These are phyloP conservation scores for Trichoderma gamsii DNA, from an alignment of 495 filamentous ascomycete genomes.

Conservation along the genomic window DNA sequence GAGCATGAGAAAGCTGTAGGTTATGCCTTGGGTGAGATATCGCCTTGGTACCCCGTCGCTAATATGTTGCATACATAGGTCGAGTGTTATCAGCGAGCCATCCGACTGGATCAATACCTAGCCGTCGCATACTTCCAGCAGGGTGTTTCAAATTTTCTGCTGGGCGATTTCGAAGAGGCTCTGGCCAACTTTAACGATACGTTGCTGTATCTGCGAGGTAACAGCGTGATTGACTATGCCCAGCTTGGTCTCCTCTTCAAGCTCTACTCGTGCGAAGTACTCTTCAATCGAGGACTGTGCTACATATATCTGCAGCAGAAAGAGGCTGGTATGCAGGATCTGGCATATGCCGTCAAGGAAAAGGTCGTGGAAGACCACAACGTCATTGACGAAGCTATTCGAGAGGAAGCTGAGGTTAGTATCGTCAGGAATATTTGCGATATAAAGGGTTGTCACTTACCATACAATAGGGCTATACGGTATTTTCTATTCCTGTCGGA, in stretches of 20 bases:
- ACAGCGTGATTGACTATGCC: slow-evolving; percentile 96
- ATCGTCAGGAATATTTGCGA: background rate
- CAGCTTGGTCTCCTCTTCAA: slow-evolving; percentile 95
- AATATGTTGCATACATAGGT: slow-evolving; percentile 50
- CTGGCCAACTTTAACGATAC: slow-evolving; percentile 99
- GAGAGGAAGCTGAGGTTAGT: slow-evolving; percentile 81
- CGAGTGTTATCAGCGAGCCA: slow-evolving; percentile 86
- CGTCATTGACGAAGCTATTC: slow-evolving; percentile 95
- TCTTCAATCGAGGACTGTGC: slow-evolving; percentile 96
- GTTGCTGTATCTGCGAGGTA: slow-evolving; percentile 86
- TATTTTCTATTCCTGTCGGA: slow-evolving; percentile 97
- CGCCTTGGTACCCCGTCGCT: background rate
- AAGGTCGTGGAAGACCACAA: slow-evolving; percentile 92
- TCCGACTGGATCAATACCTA: slow-evolving; percentile 85
- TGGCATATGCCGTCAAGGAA: slow-evolving; percentile 89
- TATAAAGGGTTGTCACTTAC: slow-evolving; percentile 25
- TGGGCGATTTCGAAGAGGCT: slow-evolving; percentile 96
- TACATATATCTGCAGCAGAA: slow-evolving; percentile 95
- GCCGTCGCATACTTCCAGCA: slow-evolving; percentile 98
- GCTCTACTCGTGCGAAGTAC: slow-evolving; percentile 91
- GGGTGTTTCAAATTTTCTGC: slow-evolving; percentile 94
- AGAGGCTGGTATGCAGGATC: slow-evolving; percentile 81
- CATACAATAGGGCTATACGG: slow-evolving; percentile 75
- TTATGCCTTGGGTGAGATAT: slow-evolving; percentile 20
- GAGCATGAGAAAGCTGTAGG: slow-evolving; percentile 92